phyloP scores from a whole-genome alignment of 2,329 filamentous ascomycete species.

The Neoascochyta sp. region DNA sequence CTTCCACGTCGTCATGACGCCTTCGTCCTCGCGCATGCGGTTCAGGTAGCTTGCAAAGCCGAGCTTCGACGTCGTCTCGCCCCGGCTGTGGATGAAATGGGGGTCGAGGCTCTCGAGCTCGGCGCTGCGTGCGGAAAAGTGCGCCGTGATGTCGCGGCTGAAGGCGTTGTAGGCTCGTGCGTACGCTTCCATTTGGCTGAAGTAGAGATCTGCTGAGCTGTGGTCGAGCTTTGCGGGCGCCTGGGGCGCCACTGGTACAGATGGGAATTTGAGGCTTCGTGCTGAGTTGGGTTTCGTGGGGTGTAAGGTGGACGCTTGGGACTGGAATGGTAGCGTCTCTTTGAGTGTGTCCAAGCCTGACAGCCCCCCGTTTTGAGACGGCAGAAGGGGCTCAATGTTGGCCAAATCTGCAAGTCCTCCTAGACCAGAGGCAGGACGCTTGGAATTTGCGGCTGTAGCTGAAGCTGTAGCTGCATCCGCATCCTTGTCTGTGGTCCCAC shows the following conservation, averaged over 20 bases:
- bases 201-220: conserved; percentile 50
- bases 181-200: conserved; percentile 53
- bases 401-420: conserved; percentile 51
- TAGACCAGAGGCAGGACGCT: conserved; percentile 18
- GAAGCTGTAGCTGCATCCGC: conserved; percentile 13
- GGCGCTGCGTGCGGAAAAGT: conserved; percentile 54
- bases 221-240: conserved; percentile 45
- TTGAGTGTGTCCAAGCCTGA: conserved; percentile 53
- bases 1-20: conserved; percentile 59
- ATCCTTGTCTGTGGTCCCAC: conserved; percentile 4
- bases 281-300: conserved; percentile 41
- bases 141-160: conserved; percentile 52
- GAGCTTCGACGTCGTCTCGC: conserved; percentile 47
- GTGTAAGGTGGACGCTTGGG: conserved; percentile 47
- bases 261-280: conserved; percentile 47
- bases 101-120: conserved; percentile 42
- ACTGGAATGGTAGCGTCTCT: conserved; percentile 57
- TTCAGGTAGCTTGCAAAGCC: conserved; percentile 58
- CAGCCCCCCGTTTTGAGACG: conserved; percentile 47
- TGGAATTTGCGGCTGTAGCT: conserved; percentile 12
- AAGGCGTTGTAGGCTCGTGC: conserved; percentile 56
- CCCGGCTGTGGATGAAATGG: conserved; percentile 51
- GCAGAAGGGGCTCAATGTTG: conserved; percentile 49
- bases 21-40: conserved; percentile 62
- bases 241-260: conserved; percentile 50